A percentile compares a stretch with the other conserved stretches of the same genome.
phyloP scores from a whole-genome alignment of 768 basidiomycete species.

The Phylloporus scabripes region DNA sequence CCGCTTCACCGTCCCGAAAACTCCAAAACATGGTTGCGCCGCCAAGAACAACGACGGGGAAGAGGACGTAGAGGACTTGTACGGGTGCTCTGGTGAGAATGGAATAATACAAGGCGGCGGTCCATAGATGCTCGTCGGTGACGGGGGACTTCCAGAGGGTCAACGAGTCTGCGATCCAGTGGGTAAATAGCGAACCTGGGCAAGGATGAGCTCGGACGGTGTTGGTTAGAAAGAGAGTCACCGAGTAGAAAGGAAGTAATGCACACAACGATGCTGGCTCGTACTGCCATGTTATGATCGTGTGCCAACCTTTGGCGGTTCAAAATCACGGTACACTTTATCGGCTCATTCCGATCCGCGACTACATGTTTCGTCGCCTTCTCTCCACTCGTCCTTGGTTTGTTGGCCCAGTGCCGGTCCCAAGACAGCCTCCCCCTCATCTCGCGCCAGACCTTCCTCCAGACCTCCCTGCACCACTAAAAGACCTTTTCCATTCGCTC shows the following conservation, averaged over 20 bases:
- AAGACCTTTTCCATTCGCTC: slow-evolving; percentile 53
- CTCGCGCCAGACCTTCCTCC: slow-evolving; percentile 36
- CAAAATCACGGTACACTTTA: slow-evolving; percentile 14
- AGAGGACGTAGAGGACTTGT: slow-evolving; percentile 51
- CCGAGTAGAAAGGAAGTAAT: slow-evolving; percentile 79
- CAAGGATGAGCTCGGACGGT: not conserved
- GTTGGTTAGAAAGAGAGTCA: slow-evolving; percentile 23
- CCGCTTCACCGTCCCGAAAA: slow-evolving; percentile 68
- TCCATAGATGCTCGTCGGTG: slow-evolving; percentile 82
- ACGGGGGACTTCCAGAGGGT: slow-evolving; percentile 86
- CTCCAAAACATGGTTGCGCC: slow-evolving; percentile 71
- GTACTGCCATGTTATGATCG: slow-evolving; percentile 51
- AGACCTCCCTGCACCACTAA: slow-evolving; percentile 48
- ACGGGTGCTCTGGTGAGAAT: slow-evolving; percentile 64
- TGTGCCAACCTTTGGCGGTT: slow-evolving; percentile 1
- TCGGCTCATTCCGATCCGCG: slow-evolving; percentile 15
- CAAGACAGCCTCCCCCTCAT: slow-evolving; percentile 23
- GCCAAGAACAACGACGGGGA: slow-evolving; percentile 52
- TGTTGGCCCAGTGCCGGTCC: slow-evolving; percentile 41
- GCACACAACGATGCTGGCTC: slow-evolving; percentile 69
- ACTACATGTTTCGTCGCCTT: slow-evolving; percentile 5
- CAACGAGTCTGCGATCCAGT: slow-evolving; percentile 91
- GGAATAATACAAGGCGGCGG: slow-evolving; percentile 76
- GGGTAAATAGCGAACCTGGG: slow-evolving; percentile 74
- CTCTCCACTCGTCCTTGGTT: slow-evolving; percentile 55